Percentiles rank a stretch among this genome's conserved stretches.
These are phyloP conservation scores for Dittrichia graveolens DNA, from an alignment of 129 eudicot genomes.

Conservation along the genomic window DNA sequence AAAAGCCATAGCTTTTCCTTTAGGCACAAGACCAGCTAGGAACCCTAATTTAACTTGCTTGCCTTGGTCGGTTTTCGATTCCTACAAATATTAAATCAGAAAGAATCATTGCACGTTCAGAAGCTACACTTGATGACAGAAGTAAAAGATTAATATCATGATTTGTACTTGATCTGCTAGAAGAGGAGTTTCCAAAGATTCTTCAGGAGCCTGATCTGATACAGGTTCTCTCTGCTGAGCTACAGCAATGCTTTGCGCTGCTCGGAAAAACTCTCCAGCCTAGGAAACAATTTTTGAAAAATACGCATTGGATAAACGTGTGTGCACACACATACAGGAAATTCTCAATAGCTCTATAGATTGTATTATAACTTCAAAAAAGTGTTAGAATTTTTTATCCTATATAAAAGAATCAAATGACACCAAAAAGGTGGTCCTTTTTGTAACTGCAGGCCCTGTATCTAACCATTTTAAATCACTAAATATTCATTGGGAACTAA, in stretches of 20 bases:
- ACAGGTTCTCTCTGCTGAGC: slow-evolving; percentile 70
- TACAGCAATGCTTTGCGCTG: slow-evolving; percentile 70
- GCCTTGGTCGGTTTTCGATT: slow-evolving; percentile 52
- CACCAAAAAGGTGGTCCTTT: neutral
- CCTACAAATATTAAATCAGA: slow-evolving; percentile 41
- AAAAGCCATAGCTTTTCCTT: slow-evolving; percentile 81
- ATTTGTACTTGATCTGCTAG: slow-evolving; percentile 57
- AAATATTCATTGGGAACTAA: no score
- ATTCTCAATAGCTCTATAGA: neutral
- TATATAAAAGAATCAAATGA: neutral
- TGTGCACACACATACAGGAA: neutral
- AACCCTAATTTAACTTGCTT: slow-evolving; percentile 86
- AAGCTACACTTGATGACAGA: neutral
- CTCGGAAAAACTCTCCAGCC: slow-evolving; percentile 82
- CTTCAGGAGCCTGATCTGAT: slow-evolving; percentile 60
- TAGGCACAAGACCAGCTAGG: slow-evolving; percentile 78
- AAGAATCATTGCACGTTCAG: neutral
- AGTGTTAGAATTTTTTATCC: neutral
- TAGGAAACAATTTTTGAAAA: slow-evolving; percentile 32
- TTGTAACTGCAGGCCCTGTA: no score
- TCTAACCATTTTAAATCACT: no score
- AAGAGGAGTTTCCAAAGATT: slow-evolving; percentile 78
- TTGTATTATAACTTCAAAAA: neutral
- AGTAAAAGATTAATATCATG: slow-evolving; percentile 9
- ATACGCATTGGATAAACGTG: neutral